phyloP scores from a whole-genome alignment of 1,284 basidiomycete genomes.

The Cutaneotrichosporon daszewskae region DNA sequence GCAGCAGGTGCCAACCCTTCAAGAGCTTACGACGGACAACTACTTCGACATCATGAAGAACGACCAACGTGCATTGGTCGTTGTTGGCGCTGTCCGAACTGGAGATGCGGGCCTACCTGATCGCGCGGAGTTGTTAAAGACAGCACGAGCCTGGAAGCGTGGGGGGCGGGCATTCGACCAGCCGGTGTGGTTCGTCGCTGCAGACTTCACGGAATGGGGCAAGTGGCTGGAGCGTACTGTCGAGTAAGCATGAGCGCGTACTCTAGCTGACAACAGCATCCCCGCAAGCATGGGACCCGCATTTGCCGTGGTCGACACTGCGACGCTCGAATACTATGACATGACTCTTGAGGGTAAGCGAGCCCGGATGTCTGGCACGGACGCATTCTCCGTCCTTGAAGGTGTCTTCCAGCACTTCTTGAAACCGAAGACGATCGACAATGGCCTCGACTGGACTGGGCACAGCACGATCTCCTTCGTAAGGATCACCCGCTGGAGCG shows the following conservation, averaged over 20 bases:
- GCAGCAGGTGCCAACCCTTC: conserved; percentile 63
- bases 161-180: conserved; percentile 46
- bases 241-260: conserved; percentile 51
- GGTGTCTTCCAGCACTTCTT: conserved; percentile 58
- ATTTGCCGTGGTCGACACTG: conserved; percentile 71
- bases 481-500: conserved; percentile 23
- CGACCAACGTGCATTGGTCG: conserved; percentile 64
- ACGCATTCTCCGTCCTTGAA: conserved; percentile 66
- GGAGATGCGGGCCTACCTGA: conserved; percentile 45
- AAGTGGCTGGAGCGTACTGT: conserved; percentile 87
- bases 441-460: conserved; percentile 2
- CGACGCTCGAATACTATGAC: conserved; percentile 34
- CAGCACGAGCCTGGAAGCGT: conserved; percentile 61
- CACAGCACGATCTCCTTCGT: neutral
- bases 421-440: conserved; percentile 49
- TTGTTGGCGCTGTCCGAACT: conserved; percentile 52
- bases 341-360: conserved; percentile 67
- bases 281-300: conserved; percentile 51
- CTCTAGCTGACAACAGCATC: conserved; percentile 37
- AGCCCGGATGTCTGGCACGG: conserved; percentile 55
- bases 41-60: conserved; percentile 77
- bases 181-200: conserved; percentile 76
- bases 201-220: conserved; percentile 71
- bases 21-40: conserved; percentile 65
- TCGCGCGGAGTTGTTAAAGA: conserved; percentile 52